These are phyloP conservation scores for Phylloboletellus chloephorus DNA, from an alignment of 1,284 basidiomycete species.

Conservation along the genomic window DNA sequence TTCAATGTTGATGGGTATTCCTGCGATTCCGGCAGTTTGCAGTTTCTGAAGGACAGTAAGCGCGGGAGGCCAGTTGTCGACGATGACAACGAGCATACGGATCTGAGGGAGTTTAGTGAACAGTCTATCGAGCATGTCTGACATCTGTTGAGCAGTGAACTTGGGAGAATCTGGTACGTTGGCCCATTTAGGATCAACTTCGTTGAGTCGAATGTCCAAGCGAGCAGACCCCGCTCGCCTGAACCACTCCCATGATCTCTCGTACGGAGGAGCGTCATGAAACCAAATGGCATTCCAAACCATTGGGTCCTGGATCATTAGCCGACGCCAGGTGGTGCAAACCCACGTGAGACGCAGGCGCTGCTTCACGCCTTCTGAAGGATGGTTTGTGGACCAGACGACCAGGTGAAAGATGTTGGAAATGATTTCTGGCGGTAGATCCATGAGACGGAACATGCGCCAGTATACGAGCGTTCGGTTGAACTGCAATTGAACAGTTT, in stretches of 20 bases:
- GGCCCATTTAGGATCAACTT: conserved; percentile 26
- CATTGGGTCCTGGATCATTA: conserved; percentile 44
- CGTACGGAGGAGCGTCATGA: conserved; percentile 42
- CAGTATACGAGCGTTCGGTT: conserved; percentile 34
- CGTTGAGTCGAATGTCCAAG: conserved; percentile 54
- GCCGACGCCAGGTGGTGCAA: conserved; percentile 50
- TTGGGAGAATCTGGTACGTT: conserved; percentile 21
- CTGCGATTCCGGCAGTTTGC: conserved; percentile 30
- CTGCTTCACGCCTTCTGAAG: conserved; percentile 32
- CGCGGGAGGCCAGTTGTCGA: conserved; percentile 47
- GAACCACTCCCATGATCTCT: conserved; percentile 49
- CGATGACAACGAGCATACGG: conserved; percentile 49
- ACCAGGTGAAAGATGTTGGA: conserved; percentile 55
- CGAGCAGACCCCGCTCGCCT: conserved; percentile 47
- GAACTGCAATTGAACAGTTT: conserved; percentile 17
- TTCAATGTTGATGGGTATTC: conserved; percentile 40
- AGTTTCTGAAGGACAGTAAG: conserved; percentile 46
- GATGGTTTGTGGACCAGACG: conserved; percentile 41
- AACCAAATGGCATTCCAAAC: conserved; percentile 62
- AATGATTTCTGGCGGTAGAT: conserved; percentile 60
- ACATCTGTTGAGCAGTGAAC: conserved; percentile 42
- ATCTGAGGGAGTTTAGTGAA: conserved; percentile 47
- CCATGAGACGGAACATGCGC: conserved; percentile 50
- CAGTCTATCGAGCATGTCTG: conserved; percentile 40
- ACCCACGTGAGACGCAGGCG: conserved; percentile 52